Evolutionary conservation across 2,329 filamentous ascomycete genomes (phyloP).

Genomic region (Drechslerella coelobrocha): DNA sequence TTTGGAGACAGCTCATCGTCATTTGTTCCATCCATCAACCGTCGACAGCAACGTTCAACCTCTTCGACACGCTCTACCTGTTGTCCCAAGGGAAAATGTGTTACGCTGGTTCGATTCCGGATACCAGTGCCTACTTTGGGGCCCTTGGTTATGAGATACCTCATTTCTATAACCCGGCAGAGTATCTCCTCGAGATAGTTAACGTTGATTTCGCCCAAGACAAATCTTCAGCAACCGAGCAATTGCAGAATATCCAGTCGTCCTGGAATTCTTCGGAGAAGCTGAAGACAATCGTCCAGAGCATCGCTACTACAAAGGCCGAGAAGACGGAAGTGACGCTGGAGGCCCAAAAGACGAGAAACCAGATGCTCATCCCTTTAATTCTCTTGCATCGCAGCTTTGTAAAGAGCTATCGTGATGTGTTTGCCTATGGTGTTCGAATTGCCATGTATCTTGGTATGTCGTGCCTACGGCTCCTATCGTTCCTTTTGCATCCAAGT

Average conservation of each 20-base stretch:
- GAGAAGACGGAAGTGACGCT: slow-evolving; percentile 54
- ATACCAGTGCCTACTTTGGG: slow-evolving; percentile 70
- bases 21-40: slow-evolving; percentile 87
- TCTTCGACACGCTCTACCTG: slow-evolving; percentile 80
- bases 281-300: slow-evolving; percentile 51
- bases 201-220: slow-evolving; percentile 72
- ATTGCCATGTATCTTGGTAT: slow-evolving; percentile 78
- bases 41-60: slow-evolving; percentile 76
- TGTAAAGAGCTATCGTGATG: slow-evolving; percentile 82
- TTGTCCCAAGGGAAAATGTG: slow-evolving; percentile 74
- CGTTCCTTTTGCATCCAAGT: slow-evolving; percentile 36
- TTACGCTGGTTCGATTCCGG: slow-evolving; percentile 72
- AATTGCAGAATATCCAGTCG: slow-evolving; percentile 59
- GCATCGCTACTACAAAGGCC: slow-evolving; percentile 55
- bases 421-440: slow-evolving; percentile 82
- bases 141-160: slow-evolving; percentile 69
- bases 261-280: slow-evolving; percentile 58
- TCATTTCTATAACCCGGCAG: slow-evolving; percentile 76
- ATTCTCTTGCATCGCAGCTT: slow-evolving; percentile 78
- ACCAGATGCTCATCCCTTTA: slow-evolving; percentile 62
- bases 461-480: slow-evolving; percentile 48
- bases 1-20: slow-evolving; percentile 68
- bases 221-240: slow-evolving; percentile 50
- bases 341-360: slow-evolving; percentile 58
- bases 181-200: slow-evolving; percentile 78